Conservation (phyloP, 1,139 yeast genomes). For the Zhuliangozyma parablackwelliae region DNA sequence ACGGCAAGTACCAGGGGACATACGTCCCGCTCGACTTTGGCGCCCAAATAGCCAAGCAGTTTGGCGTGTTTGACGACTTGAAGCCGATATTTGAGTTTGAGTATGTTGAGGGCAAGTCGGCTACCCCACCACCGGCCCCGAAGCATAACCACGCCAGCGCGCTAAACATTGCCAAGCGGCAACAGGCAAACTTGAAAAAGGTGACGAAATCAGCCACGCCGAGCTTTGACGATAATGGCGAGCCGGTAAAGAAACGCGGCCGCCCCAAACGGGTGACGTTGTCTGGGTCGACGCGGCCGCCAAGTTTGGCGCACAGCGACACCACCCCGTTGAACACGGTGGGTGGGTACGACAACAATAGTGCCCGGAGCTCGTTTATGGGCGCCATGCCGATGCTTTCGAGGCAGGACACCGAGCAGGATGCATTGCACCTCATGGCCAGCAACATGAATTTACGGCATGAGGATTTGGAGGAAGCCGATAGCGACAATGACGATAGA, state of each 20-base stretch:
- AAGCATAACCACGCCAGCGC: constrained; percentile 75
- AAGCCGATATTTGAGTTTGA: constrained; percentile 65
- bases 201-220: constrained; percentile 11
- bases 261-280: constrained; percentile 39
- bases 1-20: constrained; percentile 93
- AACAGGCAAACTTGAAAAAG: constrained; percentile 10
- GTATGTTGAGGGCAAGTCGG: constrained; percentile 51
- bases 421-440: constrained; percentile 34
- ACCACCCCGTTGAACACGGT: constrained; percentile 27
- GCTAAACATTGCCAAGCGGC: constrained; percentile 44
- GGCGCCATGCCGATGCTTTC: constrained; percentile 20
- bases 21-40: constrained; percentile 80
- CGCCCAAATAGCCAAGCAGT: constrained; percentile 61
- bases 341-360: constrained; percentile 21
- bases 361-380: constrained; percentile 11
- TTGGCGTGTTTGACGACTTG: constrained; percentile 64
- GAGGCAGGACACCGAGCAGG: constrained; percentile 44
- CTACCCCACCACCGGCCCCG: constrained; percentile 79
- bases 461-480: constrained; percentile 38
- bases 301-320: constrained; percentile 26
- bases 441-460: constrained; percentile 31
- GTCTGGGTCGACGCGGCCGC: constrained; percentile 7
- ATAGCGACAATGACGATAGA: constrained; percentile 28
- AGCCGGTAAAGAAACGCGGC: constrained; percentile 43
- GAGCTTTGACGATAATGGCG: constrained; percentile 16